Base-by-base conservation (phyloP, 2,329 filamentous ascomycete genomes). In the Trichophyton benhamiae region DNA sequence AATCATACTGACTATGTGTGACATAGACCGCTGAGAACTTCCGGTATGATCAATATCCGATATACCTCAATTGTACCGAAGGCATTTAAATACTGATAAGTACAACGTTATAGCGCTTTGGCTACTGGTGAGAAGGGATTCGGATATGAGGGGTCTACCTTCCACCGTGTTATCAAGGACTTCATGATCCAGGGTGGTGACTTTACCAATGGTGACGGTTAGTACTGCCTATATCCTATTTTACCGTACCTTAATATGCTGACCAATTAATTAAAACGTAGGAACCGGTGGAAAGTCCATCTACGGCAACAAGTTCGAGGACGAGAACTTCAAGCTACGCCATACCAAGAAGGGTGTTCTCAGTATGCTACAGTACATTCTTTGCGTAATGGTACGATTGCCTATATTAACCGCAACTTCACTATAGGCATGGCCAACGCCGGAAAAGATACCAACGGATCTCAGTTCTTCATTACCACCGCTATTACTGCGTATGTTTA, bases 161-260 rank as follows among this genome's bases (percentile, higher is more conserved):
- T 87, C 80, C 85, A 87, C 78, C 83, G 85, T 69, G 83, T 87
- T 65, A 87, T 87, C 77, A 84, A 84, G 75, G 72, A 82, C 64
- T 87, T 87, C 75, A 87, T 87, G 84, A 85, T 87, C 65, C 84
- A 87, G 74, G 84, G 83, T 68, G 84, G 83, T 72, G 84, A 87
- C 72, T 86, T 87, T 74, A 87, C 84, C 66, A 79, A 77, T 30
- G 80, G 80, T 53, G 83, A 87, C 68, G 83, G 75, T 77, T 64
- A 64, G 70, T 66, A n/a, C 6, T 15, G n/a, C 30, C 1, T 38
- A 20, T 11, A 11, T 58, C 8, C 11, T 22, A 6, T 25, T 6
- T 6, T 58, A 5, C 20, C 9, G 2, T 22, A 9, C 2, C n/a
- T 13, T 38, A 4, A 36, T 38, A 11, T 38, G 4, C 22, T 48